Evolutionary conservation across 2,329 filamentous ascomycete species (phyloP).

Genomic region (Cladosporium austrohemisphaericum): DNA sequence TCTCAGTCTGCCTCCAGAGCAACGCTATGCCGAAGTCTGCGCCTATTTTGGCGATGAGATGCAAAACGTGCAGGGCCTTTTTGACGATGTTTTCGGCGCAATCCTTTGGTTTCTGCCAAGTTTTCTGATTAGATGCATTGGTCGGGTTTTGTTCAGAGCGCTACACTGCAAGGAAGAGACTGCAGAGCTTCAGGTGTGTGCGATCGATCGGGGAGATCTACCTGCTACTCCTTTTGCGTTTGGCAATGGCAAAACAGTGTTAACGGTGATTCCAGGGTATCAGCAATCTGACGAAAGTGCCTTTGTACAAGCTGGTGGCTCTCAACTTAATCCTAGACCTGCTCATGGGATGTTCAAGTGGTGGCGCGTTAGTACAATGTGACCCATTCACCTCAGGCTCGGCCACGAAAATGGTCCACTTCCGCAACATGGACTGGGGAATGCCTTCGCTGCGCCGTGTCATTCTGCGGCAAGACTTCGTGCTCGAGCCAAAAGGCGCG

Average conservation of each 20-base stretch:
- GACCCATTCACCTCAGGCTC: background rate
- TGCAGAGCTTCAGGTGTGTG: slow-evolving; percentile 49
- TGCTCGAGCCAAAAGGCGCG: slow-evolving; percentile 29
- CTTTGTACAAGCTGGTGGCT: slow-evolving; percentile 59
- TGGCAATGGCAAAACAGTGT: background rate
- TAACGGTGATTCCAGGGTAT: slow-evolving; percentile 43
- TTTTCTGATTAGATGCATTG: slow-evolving; percentile 31
- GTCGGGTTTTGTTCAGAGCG: slow-evolving; percentile 47
- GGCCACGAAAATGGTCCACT: slow-evolving; percentile 48
- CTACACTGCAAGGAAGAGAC: slow-evolving; percentile 56
- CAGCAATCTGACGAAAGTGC: slow-evolving; percentile 40
- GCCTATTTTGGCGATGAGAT: slow-evolving; percentile 44
- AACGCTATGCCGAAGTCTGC: slow-evolving; percentile 51
- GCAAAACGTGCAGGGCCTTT: slow-evolving; percentile 44
- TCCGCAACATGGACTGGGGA: slow-evolving; percentile 50
- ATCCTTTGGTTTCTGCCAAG: slow-evolving; percentile 30
- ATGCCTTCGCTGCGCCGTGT: slow-evolving; percentile 43
- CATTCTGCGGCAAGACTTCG: slow-evolving; percentile 41
- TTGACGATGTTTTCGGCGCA: slow-evolving; percentile 47
- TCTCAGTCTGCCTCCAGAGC: slow-evolving; percentile 50
- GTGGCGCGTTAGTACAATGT: slow-evolving; percentile 36
- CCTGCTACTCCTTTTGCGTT: background rate
- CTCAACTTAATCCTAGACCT: slow-evolving; percentile 62
- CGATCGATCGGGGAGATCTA: background rate
- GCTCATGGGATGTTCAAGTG: slow-evolving; percentile 63